phyloP scores from a whole-genome alignment of 2,329 filamentous ascomycete genomes.

The Aspergillus latus region DNA sequence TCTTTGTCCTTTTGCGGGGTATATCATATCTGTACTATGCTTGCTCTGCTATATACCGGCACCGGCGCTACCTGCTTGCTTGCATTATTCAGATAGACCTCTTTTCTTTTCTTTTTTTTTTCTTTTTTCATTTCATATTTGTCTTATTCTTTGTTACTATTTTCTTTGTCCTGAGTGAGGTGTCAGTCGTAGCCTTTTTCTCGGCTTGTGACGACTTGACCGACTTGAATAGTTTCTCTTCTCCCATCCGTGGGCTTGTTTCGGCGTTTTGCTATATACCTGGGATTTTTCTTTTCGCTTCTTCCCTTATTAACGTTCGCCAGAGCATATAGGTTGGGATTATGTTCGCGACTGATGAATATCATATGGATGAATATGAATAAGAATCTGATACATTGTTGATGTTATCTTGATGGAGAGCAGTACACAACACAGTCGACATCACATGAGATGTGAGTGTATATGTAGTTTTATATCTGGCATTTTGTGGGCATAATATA shows the following conservation, averaged over 20 bases:
- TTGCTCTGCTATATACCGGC: conserved; percentile 10
- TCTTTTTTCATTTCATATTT: not conserved
- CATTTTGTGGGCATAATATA: not conserved
- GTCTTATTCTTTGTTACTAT: not conserved
- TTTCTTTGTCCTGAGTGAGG: not conserved
- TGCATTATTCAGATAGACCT: conserved; percentile 9
- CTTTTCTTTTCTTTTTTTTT: not conserved
- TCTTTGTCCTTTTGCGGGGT: not conserved
- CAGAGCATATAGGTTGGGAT: conserved; percentile 9
- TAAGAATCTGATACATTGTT: conserved; percentile 1
- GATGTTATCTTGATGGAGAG: not conserved
- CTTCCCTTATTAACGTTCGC: not conserved
- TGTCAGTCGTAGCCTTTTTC: too few species aligned
- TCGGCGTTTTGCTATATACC: conserved; percentile 19
- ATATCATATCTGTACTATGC: conserved; percentile 1
- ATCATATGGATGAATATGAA: not conserved
- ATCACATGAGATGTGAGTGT: not conserved
- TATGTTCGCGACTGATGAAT: conserved; percentile 5
- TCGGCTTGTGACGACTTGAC: not conserved
- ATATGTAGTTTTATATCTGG: not conserved
- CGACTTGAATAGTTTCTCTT: not conserved
- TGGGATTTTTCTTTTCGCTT: conserved; percentile 5
- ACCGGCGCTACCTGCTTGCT: conserved; percentile 4
- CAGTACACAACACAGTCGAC: not conserved
- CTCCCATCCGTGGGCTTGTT: too few species aligned